Conservation (phyloP, 2,329 filamentous ascomycete genomes). For the Rhytidhysteron rufulum region DNA sequence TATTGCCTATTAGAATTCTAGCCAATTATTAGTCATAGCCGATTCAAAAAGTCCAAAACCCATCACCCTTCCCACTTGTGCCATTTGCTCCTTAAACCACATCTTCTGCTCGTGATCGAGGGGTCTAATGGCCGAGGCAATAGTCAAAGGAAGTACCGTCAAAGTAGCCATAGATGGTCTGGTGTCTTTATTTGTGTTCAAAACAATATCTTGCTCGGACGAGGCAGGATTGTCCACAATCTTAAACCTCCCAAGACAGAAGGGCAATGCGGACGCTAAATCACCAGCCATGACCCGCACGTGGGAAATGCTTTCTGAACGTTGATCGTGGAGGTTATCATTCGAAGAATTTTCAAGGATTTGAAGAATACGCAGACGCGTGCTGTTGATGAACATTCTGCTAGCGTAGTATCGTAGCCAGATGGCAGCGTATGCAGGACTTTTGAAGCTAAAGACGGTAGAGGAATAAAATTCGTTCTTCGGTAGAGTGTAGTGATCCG, state of each 20-base stretch:
- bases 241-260: constrained; percentile 6
- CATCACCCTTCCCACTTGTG: constrained; percentile 13
- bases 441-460: constrained; percentile 18
- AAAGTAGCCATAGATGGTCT: background rate
- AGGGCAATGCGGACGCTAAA: constrained; percentile 4
- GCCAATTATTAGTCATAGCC: constrained; percentile 1
- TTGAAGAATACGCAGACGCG: constrained; percentile 14
- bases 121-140: constrained; percentile 13
- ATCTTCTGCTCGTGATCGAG: constrained; percentile 9
- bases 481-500: constrained; percentile 1
- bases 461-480: constrained; percentile 16
- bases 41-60: constrained; percentile 15
- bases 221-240: background rate
- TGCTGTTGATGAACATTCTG: constrained; percentile 19
- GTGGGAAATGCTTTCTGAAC: background rate
- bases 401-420: constrained; percentile 24
- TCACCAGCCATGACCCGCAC: background rate
- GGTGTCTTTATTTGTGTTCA: background rate
- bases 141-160: constrained; percentile 4
- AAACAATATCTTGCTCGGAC: constrained; percentile 7
- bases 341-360: background rate
- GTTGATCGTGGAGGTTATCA: background rate
- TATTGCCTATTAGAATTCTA: background rate
- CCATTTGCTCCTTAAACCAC: constrained; percentile 18
- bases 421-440: constrained; percentile 13